phyloP scores from a whole-genome alignment of 1,139 yeast species.

The Hemisphaericaspora subhashii region DNA sequence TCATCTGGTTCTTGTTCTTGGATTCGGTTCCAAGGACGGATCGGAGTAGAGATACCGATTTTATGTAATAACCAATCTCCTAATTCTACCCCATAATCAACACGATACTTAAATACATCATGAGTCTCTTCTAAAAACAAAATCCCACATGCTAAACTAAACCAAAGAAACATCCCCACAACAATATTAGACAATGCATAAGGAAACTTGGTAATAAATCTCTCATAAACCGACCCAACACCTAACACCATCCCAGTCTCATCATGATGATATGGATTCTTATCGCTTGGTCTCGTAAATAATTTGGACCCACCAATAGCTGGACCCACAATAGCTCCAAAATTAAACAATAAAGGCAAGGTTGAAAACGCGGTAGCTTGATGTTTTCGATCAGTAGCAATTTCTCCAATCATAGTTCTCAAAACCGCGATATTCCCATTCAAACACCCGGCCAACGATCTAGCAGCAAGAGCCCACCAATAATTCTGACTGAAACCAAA shows the following conservation, averaged over 20 bases:
- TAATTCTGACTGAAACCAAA: slow-evolving; percentile 54
- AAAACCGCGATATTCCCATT: slow-evolving; percentile 64
- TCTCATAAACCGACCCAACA: slow-evolving; percentile 15
- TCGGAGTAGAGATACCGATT: slow-evolving; percentile 31
- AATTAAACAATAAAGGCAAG: slow-evolving; percentile 57
- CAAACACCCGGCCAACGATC: slow-evolving; percentile 52
- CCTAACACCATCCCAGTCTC: not conserved
- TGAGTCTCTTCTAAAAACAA: slow-evolving; percentile 65
- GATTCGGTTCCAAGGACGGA: slow-evolving; percentile 32
- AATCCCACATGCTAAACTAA: slow-evolving; percentile 41
- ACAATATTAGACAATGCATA: slow-evolving; percentile 61
- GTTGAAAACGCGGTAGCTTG: slow-evolving; percentile 61
- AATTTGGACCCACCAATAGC: slow-evolving; percentile 49
- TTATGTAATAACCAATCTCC: slow-evolving; percentile 45
- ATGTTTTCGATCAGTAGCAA: slow-evolving; percentile 52
- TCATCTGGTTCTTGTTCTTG: slow-evolving; percentile 3
- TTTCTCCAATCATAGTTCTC: slow-evolving; percentile 59
- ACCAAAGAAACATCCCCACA: slow-evolving; percentile 44
- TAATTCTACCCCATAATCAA: slow-evolving; percentile 51
- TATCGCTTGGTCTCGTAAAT: slow-evolving; percentile 29
- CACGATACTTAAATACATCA: slow-evolving; percentile 35
- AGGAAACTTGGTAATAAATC: slow-evolving; percentile 45
- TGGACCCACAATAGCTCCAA: slow-evolving; percentile 53
- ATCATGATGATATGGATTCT: slow-evolving; percentile 10
- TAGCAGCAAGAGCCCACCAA: slow-evolving; percentile 49